Evolutionary conservation across 179 eudicot genomes (phyloP), one percentile per base, ranked within the genome.

Genomic region (Beta lomatogona): DNA sequence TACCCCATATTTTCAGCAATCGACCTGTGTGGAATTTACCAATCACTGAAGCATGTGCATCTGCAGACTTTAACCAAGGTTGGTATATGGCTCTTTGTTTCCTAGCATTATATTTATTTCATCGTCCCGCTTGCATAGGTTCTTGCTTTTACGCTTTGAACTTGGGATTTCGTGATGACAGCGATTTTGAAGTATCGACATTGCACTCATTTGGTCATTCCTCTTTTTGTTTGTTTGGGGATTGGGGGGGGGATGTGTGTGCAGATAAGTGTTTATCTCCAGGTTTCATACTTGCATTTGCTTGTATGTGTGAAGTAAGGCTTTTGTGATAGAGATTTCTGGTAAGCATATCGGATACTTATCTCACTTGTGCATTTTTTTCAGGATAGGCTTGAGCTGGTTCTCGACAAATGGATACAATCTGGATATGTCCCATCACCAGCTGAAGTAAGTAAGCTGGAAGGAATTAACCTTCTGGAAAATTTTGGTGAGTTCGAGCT

Each of bases 61-160:
- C 89, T 96, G 78, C 97, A 93, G 81, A 96, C 98, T 61, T 83
- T 96, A 84, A 96, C 99, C 67, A 96, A 94, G 98, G 99, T 96
- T 82, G 41, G 88, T 81, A 80, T 69, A 67, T 46, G 57, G 52
- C 80, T 67, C 82, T 65, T 18, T 74, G 15, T 75, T 10, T 22
- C 31, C 8, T 14, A 2, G 45, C 22, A 9, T 31, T 12, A 11
- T 69, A 10, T 25, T 36, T 44, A 41, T 68, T 68, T 68, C 9
- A 50, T 21, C 22, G 16, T 21, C 0, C 41, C 41, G 3, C 41
- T 36, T 36, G 41, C 41, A 36, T 3, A 36, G 41, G 41, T 36
- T 36, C 41, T 36, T 3, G 41, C 41, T 36, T 36, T 36, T 36
- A 36, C 41, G 41, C 41, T 36, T 25, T 36, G 41, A 36, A 36